These are phyloP conservation scores for Gastrodia elata DNA, from an alignment of 106 monocot genomes.

Conservation along the genomic window DNA sequence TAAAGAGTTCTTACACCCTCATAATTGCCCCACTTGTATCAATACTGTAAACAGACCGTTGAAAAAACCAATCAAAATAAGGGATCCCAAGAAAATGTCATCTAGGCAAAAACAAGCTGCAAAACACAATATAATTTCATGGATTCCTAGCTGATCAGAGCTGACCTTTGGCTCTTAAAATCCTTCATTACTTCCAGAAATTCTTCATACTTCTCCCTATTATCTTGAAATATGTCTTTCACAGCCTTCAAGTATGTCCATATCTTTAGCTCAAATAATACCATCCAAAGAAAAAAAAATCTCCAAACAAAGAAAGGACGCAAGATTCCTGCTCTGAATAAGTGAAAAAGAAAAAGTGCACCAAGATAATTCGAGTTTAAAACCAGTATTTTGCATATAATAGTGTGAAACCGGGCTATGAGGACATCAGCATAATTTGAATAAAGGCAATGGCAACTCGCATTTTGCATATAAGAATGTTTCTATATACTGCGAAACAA, in stretches of 20 bases:
- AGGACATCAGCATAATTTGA: no score
- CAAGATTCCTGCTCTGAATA: no score
- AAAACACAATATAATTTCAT: not conserved
- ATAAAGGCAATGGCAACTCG: no score
- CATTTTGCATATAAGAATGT: no score
- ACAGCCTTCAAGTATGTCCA: constrained; percentile 50
- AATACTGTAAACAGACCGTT: constrained; percentile 47
- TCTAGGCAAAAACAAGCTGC: not conserved
- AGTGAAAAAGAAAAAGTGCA: no score
- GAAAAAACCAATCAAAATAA: not conserved
- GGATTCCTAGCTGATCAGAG: not conserved
- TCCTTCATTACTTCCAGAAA: constrained; percentile 78
- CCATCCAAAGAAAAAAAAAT: no score
- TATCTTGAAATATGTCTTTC: constrained; percentile 65
- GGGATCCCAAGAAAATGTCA: not conserved
- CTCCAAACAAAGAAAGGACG: no score
- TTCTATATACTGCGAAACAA: no score
- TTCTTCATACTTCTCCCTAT: constrained; percentile 58
- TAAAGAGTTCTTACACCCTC: constrained; percentile 59
- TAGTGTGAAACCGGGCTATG: no score
- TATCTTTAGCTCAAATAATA: no score
- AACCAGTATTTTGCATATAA: no score
- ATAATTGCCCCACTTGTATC: constrained; percentile 58
- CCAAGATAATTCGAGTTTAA: no score
- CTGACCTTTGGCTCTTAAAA: constrained; percentile 68